phyloP scores from a whole-genome alignment of 768 basidiomycete species.

The Boletus eberwhitei region DNA sequence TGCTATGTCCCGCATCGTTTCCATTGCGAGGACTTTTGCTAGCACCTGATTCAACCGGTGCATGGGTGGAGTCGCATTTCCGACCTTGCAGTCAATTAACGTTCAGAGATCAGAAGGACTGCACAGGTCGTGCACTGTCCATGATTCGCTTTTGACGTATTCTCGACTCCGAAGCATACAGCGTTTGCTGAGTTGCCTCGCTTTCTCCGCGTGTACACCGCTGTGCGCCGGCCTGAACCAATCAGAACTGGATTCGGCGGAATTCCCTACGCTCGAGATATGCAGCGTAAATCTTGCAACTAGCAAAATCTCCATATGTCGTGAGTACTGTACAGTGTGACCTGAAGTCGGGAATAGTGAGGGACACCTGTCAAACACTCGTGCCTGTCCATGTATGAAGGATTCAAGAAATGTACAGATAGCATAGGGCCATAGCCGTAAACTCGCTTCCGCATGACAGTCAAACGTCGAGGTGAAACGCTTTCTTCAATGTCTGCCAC shows the following conservation, averaged over 20 bases:
- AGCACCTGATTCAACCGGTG: background rate
- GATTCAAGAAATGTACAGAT: constrained; percentile 14
- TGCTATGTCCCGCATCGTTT: constrained; percentile 11
- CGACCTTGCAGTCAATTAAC: constrained; percentile 6
- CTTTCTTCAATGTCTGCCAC: constrained; percentile 31
- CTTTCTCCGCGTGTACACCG: constrained; percentile 14
- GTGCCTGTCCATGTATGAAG: constrained; percentile 17
- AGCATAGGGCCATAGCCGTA: constrained; percentile 20
- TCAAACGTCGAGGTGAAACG: constrained; percentile 27
- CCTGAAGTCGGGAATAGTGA: constrained; percentile 8
- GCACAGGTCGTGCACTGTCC: constrained; percentile 1
- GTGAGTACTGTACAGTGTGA: constrained; percentile 30
- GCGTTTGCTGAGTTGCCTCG: constrained; percentile 9
- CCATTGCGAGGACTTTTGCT: constrained; percentile 1
- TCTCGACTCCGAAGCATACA: constrained; percentile 8
- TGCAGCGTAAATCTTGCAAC: background rate
- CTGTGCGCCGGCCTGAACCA: background rate
- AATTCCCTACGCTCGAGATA: background rate
- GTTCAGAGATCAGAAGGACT: constrained; percentile 5
- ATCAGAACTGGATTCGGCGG: background rate
- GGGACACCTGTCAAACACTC: constrained; percentile 7
- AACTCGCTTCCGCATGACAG: constrained; percentile 1
- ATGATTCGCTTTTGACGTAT: constrained; percentile 12
- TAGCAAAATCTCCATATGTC: constrained; percentile 8
- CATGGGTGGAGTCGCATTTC: background rate